Conservation (phyloP, 2,329 filamentous ascomycete genomes). For the Paecilomyces fulvus region DNA sequence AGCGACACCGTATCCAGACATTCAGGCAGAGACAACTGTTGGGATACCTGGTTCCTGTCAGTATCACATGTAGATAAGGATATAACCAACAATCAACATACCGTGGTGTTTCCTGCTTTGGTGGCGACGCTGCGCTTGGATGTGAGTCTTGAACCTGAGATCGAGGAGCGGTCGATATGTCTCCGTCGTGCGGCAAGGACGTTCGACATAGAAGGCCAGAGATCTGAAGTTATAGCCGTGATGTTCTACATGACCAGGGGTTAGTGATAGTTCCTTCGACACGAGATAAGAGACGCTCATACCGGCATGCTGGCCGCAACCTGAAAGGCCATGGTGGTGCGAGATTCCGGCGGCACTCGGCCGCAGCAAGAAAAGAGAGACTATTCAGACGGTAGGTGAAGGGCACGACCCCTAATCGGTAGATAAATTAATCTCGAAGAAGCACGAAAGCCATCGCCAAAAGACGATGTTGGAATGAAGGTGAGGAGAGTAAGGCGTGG, state of each 20-base stretch:
- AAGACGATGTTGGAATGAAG: constrained; percentile 1
- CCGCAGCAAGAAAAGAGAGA: constrained; percentile 16
- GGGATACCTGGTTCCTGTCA: constrained; percentile 6
- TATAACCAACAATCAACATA: constrained; percentile 9
- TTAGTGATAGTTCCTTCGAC: background rate
- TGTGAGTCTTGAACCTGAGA: constrained; percentile 4
- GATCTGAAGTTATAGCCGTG: constrained; percentile 32
- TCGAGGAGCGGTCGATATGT: constrained; percentile 16
- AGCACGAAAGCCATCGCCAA: constrained; percentile 6
- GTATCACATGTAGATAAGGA: background rate
- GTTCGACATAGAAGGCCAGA: constrained; percentile 37
- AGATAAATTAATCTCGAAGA: constrained; percentile 10
- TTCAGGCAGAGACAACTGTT: constrained; percentile 15
- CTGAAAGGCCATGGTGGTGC: constrained; percentile 44
- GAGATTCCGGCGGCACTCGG: constrained; percentile 27
- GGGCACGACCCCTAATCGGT: constrained; percentile 5
- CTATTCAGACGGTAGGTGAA: constrained; percentile 1
- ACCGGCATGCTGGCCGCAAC: constrained; percentile 41
- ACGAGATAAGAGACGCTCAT: constrained; percentile 13
- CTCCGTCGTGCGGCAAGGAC: constrained; percentile 30
- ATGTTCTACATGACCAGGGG: constrained; percentile 31
- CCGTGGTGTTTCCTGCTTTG: constrained; percentile 10
- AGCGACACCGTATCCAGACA: constrained; percentile 18
- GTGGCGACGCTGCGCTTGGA: background rate
- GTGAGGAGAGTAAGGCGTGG: constrained; percentile 1